A percentile compares a stretch with the other conserved stretches of the same genome.
Evolutionary conservation across 116 monocot genomes (phyloP).

Genomic region (Iris pallida): DNA sequence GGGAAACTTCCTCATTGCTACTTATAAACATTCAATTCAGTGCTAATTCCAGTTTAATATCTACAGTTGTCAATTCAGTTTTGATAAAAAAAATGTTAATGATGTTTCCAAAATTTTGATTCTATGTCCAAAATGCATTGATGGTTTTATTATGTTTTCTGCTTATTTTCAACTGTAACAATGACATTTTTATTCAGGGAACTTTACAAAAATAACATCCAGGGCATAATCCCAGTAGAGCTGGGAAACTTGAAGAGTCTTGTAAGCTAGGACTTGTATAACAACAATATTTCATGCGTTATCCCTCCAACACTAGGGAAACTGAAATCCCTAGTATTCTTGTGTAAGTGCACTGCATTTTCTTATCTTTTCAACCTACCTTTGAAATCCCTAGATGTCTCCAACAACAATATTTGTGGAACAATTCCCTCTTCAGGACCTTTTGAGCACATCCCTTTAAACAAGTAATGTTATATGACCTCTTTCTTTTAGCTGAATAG

Average conservation of each 20-base stretch:
- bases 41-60: too few relatives aligned
- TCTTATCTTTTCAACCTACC: too few relatives aligned
- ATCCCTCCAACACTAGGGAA: conserved; percentile 83
- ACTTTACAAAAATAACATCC: conserved; percentile 90
- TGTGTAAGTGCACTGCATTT: conserved; percentile 64
- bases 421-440: conserved; percentile 93
- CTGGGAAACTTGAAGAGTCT: conserved; percentile 79
- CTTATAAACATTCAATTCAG: too few relatives aligned
- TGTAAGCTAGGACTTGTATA: conserved; percentile 92
- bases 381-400: too few relatives aligned
- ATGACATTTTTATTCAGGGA: conserved; percentile 44
- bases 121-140: too few relatives aligned
- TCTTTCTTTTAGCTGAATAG: background rate
- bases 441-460: conserved; percentile 89
- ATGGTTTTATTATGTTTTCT: too few relatives aligned
- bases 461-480: conserved; percentile 51
- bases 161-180: too few relatives aligned
- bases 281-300: conserved; percentile 92
- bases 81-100: too few relatives aligned
- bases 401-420: conserved; percentile 88
- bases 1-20: too few relatives aligned
- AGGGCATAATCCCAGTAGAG: conserved; percentile 79
- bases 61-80: too few relatives aligned
- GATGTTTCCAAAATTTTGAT: too few relatives aligned
- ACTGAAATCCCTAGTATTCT: conserved; percentile 87